Evolutionary conservation across 148 eudicot species (phyloP), one percentile per base, ranked within the genome.

Genomic region (Cornus suecica): DNA sequence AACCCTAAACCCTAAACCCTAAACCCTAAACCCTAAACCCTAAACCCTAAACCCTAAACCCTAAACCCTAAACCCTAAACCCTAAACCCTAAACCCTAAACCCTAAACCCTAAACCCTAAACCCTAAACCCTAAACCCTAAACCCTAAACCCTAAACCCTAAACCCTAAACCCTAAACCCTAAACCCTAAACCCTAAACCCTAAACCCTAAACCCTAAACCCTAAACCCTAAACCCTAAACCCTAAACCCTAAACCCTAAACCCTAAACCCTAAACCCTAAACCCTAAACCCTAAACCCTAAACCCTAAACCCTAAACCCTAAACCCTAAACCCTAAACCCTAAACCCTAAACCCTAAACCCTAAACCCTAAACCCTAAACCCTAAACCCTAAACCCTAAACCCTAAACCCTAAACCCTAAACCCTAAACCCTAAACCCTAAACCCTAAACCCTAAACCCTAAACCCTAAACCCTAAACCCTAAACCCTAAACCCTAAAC

Each of bases 341-440:
- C 75, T 45, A 63, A 77, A 70, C 70, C 80, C 75, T 45, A 63
- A 77, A 70, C 70, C 80, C 75, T 45, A 63, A 77, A 70, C 75
- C 80, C 75, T 63, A 70, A 77, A 61, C 75, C 80, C 75, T 63
- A 42, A 77, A 77, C 75, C 80, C 80, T 64, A 63, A 77, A 77
- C 75, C 80, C 80, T 63, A 70, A 77, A 77, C 75, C 80, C 80
- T 63, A 70, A 77, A 77, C 75, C 80, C 80, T 71, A 70, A 77
- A 77, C 75, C 80, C 80, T 63, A 70, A 77, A 77, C 75, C 80
- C 80, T 71, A 42, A 77, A 77, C 75, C 80, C 80, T 71, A 70
- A 77, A 70, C 75, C 80, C 75, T 63, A 70, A 77, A 70, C 75
- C 80, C 75, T 63, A 70, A 77, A 63, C 80, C 80, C 70, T 42